phyloP scores from a whole-genome alignment of 1,284 basidiomycete species.

The Anthracocystis walkeri region DNA sequence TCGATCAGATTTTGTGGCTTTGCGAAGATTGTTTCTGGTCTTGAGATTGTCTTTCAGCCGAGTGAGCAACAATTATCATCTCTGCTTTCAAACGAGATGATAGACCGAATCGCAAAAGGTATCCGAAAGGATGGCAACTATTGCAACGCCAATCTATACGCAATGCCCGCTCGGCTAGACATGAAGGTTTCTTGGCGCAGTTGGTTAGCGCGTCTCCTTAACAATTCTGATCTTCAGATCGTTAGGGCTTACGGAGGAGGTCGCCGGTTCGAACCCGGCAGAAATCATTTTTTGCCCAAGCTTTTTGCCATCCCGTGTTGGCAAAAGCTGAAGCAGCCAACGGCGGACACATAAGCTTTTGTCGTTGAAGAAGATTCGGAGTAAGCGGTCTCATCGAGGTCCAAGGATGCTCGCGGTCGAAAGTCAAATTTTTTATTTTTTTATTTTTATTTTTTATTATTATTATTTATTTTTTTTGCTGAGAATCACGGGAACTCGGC shows the following conservation, averaged over 20 bases:
- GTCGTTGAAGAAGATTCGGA: not conserved
- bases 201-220: conserved; percentile 61
- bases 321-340: not conserved
- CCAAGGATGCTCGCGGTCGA: not conserved
- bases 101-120: not conserved
- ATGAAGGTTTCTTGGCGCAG: conserved; percentile 52
- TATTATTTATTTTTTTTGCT: too few relatives aligned
- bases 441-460: too few relatives aligned
- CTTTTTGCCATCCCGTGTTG: not conserved
- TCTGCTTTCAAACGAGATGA: not conserved
- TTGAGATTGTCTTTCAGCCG: not conserved
- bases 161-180: not conserved
- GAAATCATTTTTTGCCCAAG: conserved; percentile 42
- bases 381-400: not conserved
- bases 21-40: not conserved
- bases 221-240: conserved; percentile 46
- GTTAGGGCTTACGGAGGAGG: conserved; percentile 58
- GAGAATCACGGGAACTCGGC: not conserved
- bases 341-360: too few relatives aligned
- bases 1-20: not conserved
- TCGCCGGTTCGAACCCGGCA: conserved; percentile 59
- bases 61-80: not conserved
- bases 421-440: too few relatives aligned
- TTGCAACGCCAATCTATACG: not conserved
- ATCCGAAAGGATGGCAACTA: not conserved